These are phyloP conservation scores for Mallotus japonicus DNA, from an alignment of 441 rosid genomes.

Conservation along the genomic window DNA sequence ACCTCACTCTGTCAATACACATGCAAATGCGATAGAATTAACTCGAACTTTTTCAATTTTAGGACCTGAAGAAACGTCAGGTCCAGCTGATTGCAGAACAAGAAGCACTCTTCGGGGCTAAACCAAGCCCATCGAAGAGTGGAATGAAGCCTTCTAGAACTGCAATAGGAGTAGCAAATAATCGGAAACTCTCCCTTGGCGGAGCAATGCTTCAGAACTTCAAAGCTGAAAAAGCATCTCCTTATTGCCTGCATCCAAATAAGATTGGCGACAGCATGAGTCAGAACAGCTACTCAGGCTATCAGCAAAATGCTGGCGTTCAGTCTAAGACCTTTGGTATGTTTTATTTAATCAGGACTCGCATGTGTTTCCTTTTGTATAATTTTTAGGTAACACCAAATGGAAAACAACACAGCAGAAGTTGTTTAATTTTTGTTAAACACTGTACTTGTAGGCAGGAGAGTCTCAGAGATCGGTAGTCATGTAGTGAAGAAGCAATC, in stretches of 20 bases:
- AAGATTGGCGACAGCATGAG: slow-evolving; percentile 34
- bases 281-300: slow-evolving; percentile 31
- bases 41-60: slow-evolving; percentile 14
- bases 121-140: slow-evolving; percentile 68
- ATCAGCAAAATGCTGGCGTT: slow-evolving; percentile 31
- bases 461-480: slow-evolving; percentile 50
- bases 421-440: neutral
- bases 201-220: slow-evolving; percentile 64
- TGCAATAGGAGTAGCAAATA: slow-evolving; percentile 40
- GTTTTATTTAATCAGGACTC: neutral
- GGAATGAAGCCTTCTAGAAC: slow-evolving; percentile 56
- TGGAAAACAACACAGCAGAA: no score
- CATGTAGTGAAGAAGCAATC: slow-evolving; percentile 35
- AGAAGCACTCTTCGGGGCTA: slow-evolving; percentile 71
- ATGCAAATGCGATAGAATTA: neutral
- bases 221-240: slow-evolving; percentile 38
- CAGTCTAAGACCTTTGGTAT: slow-evolving; percentile 27
- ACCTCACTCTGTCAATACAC: neutral
- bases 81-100: slow-evolving; percentile 73
- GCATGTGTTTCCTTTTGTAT: neutral
- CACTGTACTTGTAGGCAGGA: slow-evolving; percentile 39
- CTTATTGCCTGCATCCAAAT: slow-evolving; percentile 17
- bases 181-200: slow-evolving; percentile 66
- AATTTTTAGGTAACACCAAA: no score
- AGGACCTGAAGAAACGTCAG: slow-evolving; percentile 84